Base-by-base conservation (phyloP, 2,329 filamentous ascomycete genomes). In the Ophiostoma populinum region DNA sequence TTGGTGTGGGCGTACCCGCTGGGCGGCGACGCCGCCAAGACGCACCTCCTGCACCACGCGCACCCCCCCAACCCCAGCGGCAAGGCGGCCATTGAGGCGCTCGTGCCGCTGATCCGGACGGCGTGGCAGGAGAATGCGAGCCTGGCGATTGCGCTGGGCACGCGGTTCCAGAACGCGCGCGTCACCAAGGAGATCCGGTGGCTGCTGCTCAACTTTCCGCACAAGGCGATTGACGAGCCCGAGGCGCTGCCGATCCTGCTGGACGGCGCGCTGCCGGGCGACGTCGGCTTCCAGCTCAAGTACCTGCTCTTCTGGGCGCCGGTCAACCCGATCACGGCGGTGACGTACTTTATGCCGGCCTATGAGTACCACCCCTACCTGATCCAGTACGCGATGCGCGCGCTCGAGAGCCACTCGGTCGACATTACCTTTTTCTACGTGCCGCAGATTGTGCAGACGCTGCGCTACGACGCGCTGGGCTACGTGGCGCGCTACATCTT, bases 361-460 rank as follows among this genome's bases (percentile, higher is more conserved):
- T 98, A 92, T 53, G 75, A 76, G 26, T 87, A 93, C 48, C 79
- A 99, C 49, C 81, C 92, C 0, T 92, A 86, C 55, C 67, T 98
- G 35, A 72, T 95, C 25, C 92, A 99, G 54, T 98, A 95, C 54
- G 90, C 90, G 2, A 92, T 98, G 76, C 74, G 86, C 47, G 82
- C 90, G 3, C 57, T 99, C 32, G 90, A 98, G 51, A 86, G 80
- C 46, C 90, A 98, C 49, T 78, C 85, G 0, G 77, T 94, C n/a
- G 90, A 95, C 51, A 75, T 95, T 15, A 93, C 87, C 0, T 98
- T 99, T 64, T 98, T 95, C 57, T 95, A 94, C 50, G 90, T 99
- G 3, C 90, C 92, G 6, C 90, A 99, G 52, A 92, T 98, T 46
- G 90, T 98, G 11, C 90, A 99, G 54, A 80, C 82, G 28, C 67